phyloP scores from a whole-genome alignment of 306 rosid genomes.

The Dryas alaskensis region DNA sequence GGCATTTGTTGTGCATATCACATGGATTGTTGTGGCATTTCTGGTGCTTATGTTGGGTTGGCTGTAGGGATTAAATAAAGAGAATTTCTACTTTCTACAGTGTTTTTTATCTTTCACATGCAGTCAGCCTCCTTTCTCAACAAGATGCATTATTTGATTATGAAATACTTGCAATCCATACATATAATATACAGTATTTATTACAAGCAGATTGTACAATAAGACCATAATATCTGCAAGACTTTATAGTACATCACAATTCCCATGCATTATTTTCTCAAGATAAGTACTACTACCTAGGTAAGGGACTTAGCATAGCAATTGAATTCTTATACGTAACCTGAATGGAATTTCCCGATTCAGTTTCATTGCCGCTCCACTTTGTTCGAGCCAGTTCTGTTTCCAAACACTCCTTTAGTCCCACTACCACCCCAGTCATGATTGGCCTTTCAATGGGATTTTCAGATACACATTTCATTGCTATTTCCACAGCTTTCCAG shows the following conservation, averaged over 20 bases:
- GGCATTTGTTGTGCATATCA: too few relatives aligned
- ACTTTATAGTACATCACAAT: neutral
- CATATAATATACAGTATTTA: neutral
- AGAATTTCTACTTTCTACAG: too few relatives aligned
- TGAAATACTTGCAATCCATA: neutral
- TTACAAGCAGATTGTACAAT: neutral
- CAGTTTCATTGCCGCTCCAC: neutral
- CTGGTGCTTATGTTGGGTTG: too few relatives aligned
- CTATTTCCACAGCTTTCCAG: constrained; percentile 34
- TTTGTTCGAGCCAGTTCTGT: constrained; percentile 6
- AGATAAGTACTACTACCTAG: neutral
- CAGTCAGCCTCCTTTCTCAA: neutral
- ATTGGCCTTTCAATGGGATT: constrained; percentile 12
- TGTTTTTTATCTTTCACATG: neutral
- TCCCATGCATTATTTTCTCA: neutral
- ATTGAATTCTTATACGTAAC: neutral
- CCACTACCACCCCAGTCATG: constrained; percentile 22
- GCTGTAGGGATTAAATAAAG: too few relatives aligned
- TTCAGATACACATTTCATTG: neutral
- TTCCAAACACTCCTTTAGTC: constrained; percentile 21
- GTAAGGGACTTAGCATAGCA: neutral
- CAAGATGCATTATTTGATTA: neutral
- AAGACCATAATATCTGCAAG: too few relatives aligned
- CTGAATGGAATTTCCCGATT: neutral
- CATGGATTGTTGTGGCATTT: too few relatives aligned